Conservation (phyloP, 371 early-diverging fungal genomes). For the Saksenaea vasiformis region DNA sequence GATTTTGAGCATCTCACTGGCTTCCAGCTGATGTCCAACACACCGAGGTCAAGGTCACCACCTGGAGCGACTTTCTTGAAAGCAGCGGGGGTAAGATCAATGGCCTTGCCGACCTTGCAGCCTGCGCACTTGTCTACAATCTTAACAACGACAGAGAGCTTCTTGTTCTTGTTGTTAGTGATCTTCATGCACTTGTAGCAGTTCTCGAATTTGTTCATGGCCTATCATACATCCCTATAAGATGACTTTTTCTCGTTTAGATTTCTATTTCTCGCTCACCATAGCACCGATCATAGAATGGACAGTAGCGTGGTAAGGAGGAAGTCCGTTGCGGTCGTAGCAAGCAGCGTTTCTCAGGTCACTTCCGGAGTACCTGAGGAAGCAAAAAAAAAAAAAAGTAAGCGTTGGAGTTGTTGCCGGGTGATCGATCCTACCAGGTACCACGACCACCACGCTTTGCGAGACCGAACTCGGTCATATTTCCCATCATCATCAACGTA, state of each 20-base stretch:
- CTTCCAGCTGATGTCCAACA: slow-evolving; percentile 50
- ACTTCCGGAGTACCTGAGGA: slow-evolving; percentile 44
- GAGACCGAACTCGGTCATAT: slow-evolving; percentile 20
- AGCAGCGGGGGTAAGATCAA: slow-evolving; percentile 50
- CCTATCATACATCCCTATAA: slow-evolving; percentile 22
- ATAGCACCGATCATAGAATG: slow-evolving; percentile 52
- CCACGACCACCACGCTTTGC: slow-evolving; percentile 41
- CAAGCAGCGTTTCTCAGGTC: slow-evolving; percentile 55
- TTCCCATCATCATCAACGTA: slow-evolving; percentile 30
- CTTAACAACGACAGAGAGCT: slow-evolving; percentile 38
- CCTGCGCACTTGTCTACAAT: slow-evolving; percentile 53
- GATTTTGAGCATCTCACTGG: slow-evolving; percentile 33
- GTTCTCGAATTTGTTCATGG: slow-evolving; percentile 48
- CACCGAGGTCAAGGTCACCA: slow-evolving; percentile 40
- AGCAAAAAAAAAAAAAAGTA: slow-evolving; percentile 8
- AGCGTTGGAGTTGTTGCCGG: background rate
- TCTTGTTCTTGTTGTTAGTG: slow-evolving; percentile 41
- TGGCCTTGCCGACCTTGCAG: slow-evolving; percentile 42
- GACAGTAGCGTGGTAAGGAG: slow-evolving; percentile 35
- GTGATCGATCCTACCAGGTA: slow-evolving; percentile 38
- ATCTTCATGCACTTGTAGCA: slow-evolving; percentile 58
- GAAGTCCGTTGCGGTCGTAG: slow-evolving; percentile 50
- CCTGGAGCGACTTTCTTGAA: slow-evolving; percentile 40
- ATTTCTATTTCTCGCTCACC: slow-evolving; percentile 21
- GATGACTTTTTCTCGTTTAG: background rate